Evolutionary conservation across 805 yeast species (phyloP).

Genomic region (Myxozyma sirexii): DNA sequence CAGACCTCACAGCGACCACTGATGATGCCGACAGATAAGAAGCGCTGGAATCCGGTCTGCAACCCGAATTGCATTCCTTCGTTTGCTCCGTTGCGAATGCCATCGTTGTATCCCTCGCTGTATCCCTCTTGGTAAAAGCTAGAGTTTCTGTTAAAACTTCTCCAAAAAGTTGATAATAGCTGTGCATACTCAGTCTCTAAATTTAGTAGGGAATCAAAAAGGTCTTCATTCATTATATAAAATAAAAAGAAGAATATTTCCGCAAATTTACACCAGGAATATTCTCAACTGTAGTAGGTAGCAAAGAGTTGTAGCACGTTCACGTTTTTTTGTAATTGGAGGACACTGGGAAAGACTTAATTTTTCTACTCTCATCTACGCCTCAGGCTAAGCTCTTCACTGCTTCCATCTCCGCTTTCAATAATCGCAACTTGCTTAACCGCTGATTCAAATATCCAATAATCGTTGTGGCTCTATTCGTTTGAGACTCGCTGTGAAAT

Average conservation of each 20-base stretch:
- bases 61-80: conserved; percentile 87
- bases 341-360: too few relatives aligned
- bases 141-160: neutral
- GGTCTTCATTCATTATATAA: conserved; percentile 26
- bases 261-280: neutral
- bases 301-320: too few relatives aligned
- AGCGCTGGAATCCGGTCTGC: conserved; percentile 45
- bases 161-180: too few relatives aligned
- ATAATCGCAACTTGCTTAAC: too few relatives aligned
- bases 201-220: conserved; percentile 29
- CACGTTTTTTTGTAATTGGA: too few relatives aligned
- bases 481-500: neutral
- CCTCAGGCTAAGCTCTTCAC: too few relatives aligned
- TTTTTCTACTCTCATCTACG: too few relatives aligned
- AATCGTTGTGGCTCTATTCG: too few relatives aligned
- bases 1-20: conserved; percentile 52
- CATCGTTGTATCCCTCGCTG: conserved; percentile 67
- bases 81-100: conserved; percentile 57
- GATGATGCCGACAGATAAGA: conserved; percentile 69
- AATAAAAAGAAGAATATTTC: neutral
- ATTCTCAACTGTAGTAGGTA: too few relatives aligned
- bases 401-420: too few relatives aligned
- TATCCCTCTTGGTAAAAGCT: conserved; percentile 64
- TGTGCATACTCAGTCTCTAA: conserved; percentile 27
- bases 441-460: too few relatives aligned